Conservation (phyloP, 805 yeast genomes). For the Metschnikowia rubicola region DNA sequence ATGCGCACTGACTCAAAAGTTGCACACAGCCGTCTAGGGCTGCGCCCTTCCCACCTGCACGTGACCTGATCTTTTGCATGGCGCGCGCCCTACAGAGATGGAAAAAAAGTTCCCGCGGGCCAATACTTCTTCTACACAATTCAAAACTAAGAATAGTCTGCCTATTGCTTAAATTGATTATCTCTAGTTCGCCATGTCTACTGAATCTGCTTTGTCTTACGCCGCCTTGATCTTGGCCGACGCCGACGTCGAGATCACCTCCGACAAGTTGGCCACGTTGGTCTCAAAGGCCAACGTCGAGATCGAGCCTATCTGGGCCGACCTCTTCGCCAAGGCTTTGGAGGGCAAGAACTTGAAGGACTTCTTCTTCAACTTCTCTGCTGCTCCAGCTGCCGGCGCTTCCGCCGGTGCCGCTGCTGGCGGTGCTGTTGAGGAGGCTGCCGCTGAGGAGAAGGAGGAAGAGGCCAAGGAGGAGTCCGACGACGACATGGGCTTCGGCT, state of each 20-base stretch:
- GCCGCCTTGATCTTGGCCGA: slow-evolving; percentile 51
- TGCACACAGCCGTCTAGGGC: neutral
- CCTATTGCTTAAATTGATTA: slow-evolving; percentile 48
- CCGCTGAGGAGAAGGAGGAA: slow-evolving; percentile 63
- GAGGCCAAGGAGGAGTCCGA: slow-evolving; percentile 64
- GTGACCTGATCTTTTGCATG: slow-evolving; percentile 7
- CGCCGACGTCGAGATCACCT: slow-evolving; percentile 43
- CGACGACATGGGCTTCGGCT: slow-evolving; percentile 89
- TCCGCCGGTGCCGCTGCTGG: slow-evolving; percentile 68
- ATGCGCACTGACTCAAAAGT: neutral
- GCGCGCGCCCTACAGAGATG: neutral
- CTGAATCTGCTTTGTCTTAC: slow-evolving; percentile 48
- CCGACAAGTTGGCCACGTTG: slow-evolving; percentile 44
- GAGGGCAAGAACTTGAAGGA: slow-evolving; percentile 47
- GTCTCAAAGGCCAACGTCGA: slow-evolving; percentile 41
- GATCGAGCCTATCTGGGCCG: slow-evolving; percentile 47
- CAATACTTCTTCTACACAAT: slow-evolving; percentile 11
- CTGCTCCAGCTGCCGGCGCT: slow-evolving; percentile 74
- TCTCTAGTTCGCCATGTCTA: slow-evolving; percentile 47
- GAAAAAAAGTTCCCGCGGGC: slow-evolving; percentile 10
- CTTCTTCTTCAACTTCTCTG: slow-evolving; percentile 46
- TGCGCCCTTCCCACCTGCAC: slow-evolving; percentile 15
- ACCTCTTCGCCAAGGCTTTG: slow-evolving; percentile 46
- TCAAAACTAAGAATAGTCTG: slow-evolving; percentile 47
- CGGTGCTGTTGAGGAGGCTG: slow-evolving; percentile 71